These are phyloP conservation scores for Metschnikowia baotianmanensis DNA, from an alignment of 805 yeast genomes.

Conservation along the genomic window DNA sequence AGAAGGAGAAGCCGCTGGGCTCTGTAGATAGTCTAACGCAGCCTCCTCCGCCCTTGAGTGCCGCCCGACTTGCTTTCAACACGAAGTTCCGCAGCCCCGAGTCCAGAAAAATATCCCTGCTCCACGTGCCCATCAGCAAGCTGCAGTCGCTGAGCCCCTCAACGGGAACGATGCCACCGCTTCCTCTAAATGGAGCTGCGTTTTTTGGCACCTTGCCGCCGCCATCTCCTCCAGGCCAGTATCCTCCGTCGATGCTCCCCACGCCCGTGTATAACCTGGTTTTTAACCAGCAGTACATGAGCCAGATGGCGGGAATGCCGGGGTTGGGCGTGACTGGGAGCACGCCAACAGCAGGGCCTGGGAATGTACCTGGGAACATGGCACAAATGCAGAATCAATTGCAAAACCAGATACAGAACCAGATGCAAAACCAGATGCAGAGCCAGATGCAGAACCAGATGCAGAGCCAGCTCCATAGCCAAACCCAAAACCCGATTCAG, in stretches of 20 bases:
- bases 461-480: no score
- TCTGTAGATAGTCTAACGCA: conserved; percentile 5
- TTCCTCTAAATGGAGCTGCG: conserved; percentile 25
- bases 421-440: no score
- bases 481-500: no score
- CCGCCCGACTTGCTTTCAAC: conserved; percentile 12
- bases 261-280: conserved; percentile 38
- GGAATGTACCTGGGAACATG: background rate
- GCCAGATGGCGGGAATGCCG: conserved; percentile 6
- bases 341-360: conserved; percentile 1
- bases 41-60: conserved; percentile 12
- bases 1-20: conserved; percentile 7
- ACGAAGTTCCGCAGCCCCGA: conserved; percentile 21
- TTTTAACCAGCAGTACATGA: conserved; percentile 25
- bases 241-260: conserved; percentile 22
- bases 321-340: background rate
- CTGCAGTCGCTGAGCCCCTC: conserved; percentile 42
- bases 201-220: conserved; percentile 28
- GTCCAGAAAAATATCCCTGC: conserved; percentile 12
- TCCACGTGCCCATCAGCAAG: conserved; percentile 37
- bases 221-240: conserved; percentile 26
- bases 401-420: no score
- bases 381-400: conserved; percentile 4
- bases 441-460: no score
- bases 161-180: conserved; percentile 38